Conservation (phyloP, 768 basidiomycete species). For the Lentinula edodes region DNA sequence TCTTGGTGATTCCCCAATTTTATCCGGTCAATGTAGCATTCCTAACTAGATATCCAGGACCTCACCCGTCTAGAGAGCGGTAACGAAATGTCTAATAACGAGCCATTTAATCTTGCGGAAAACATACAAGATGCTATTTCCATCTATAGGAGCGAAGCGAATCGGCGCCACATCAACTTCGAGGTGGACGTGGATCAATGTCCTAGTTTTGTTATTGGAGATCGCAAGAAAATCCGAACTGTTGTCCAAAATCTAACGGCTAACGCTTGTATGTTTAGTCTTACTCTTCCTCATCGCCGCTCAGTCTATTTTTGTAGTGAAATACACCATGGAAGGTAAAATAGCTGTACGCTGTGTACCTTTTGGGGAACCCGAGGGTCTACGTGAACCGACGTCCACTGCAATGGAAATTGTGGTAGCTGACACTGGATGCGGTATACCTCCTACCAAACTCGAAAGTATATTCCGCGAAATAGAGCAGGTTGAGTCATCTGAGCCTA, state of each 20-base stretch:
- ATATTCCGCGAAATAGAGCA: conserved; percentile 81
- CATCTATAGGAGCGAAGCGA: conserved; percentile 63
- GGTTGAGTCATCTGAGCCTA: conserved; percentile 49
- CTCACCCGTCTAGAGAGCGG: conserved; percentile 74
- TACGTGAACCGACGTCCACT: conserved; percentile 36
- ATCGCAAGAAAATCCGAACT: conserved; percentile 67
- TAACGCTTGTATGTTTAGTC: conserved; percentile 51
- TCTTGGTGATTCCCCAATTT: conserved; percentile 38
- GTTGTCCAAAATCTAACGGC: conserved; percentile 75
- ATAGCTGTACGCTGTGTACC: conserved; percentile 55
- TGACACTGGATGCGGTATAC: conserved; percentile 73
- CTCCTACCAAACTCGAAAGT: conserved; percentile 57
- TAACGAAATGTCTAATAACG: conserved; percentile 68
- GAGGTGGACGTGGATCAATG: conserved; percentile 45
- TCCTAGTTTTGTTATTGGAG: conserved; percentile 63
- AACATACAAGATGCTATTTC: conserved; percentile 58
- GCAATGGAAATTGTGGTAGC: conserved; percentile 66
- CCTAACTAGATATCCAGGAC: conserved; percentile 34
- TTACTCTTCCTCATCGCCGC: not conserved
- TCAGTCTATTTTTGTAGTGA: conserved; percentile 37
- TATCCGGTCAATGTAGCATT: not conserved
- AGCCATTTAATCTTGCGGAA: conserved; percentile 63
- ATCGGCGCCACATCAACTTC: conserved; percentile 55
- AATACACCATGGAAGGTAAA: conserved; percentile 59
- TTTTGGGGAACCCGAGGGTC: conserved; percentile 46